Conservation (phyloP, 345 rosid genomes). For the Excoecaria cochinchinensis region DNA sequence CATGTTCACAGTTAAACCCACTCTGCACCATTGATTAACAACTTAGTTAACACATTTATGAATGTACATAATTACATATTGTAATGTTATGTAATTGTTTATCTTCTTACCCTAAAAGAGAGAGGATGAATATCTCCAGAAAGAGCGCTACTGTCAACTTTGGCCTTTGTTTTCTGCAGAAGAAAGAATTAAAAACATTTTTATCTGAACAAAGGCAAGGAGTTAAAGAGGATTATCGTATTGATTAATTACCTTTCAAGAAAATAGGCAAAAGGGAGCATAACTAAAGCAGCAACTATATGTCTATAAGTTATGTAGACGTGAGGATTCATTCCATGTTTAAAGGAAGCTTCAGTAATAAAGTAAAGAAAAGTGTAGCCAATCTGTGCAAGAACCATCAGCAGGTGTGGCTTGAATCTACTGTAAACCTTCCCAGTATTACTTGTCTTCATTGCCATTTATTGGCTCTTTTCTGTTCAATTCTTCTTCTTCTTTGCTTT, state of each 20-base stretch:
- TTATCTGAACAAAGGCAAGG: no score
- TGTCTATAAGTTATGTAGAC: conserved; percentile 67
- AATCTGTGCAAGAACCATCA: conserved; percentile 49
- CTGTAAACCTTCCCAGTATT: not conserved
- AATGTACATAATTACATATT: no score
- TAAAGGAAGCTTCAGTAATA: conserved; percentile 65
- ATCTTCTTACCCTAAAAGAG: conserved; percentile 54
- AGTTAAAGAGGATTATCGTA: no score
- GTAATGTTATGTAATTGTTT: no score
- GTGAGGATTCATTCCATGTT: conserved; percentile 71
- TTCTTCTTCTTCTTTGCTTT: not conserved
- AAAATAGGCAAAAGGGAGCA: conserved; percentile 60
- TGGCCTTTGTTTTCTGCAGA: conserved; percentile 60
- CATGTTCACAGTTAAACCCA: conserved; percentile 38
- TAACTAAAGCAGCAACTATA: conserved; percentile 39
- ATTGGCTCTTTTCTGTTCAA: not conserved
- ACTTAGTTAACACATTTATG: not conserved
- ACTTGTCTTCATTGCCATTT: conserved; percentile 11
- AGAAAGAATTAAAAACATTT: not conserved
- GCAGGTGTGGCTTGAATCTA: conserved; percentile 53
- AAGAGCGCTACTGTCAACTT: conserved; percentile 54
- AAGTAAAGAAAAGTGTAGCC: conserved; percentile 56
- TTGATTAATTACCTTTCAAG: conserved; percentile 44
- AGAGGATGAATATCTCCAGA: conserved; percentile 56
- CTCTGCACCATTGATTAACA: conserved; percentile 36